These are phyloP conservation scores for Cladorrhinum sp. DNA, from an alignment of 2,329 filamentous ascomycete species.

Conservation along the genomic window DNA sequence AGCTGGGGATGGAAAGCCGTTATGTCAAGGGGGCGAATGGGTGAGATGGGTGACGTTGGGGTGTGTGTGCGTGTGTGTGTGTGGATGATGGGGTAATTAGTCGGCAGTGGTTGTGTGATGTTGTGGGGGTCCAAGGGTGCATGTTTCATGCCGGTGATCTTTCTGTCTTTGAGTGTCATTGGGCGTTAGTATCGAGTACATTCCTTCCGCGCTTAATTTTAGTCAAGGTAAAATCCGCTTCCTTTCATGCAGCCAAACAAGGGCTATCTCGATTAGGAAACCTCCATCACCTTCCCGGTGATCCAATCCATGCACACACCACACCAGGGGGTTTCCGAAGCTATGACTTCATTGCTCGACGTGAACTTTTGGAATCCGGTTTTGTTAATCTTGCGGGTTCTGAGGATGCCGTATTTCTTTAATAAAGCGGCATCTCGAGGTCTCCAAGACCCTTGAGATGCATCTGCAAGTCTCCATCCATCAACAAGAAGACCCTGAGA, in stretches of 20 bases:
- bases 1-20: conserved; percentile 45
- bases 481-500: conserved; percentile 5
- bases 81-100: not conserved
- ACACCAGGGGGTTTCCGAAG: not conserved
- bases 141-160: conserved; percentile 9
- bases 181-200: not conserved
- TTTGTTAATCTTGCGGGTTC: conserved; percentile 11
- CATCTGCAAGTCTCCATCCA: not conserved
- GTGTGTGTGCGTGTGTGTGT: not conserved
- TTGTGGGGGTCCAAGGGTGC: not conserved
- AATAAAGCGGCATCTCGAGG: conserved; percentile 20
- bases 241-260: conserved; percentile 9
- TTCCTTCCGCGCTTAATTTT: conserved; percentile 1
- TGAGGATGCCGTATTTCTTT: conserved; percentile 19
- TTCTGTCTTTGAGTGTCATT: not conserved
- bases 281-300: not conserved
- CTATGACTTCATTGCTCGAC: conserved; percentile 30
- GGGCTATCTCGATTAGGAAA: conserved; percentile 1
- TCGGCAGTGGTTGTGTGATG: not conserved
- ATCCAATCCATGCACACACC: conserved; percentile 9
- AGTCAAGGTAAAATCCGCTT: not conserved
- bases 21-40: conserved; percentile 40
- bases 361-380: conserved; percentile 16
- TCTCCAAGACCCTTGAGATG: conserved; percentile 13
- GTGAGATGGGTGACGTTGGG: conserved; percentile 11